phyloP scores from a whole-genome alignment of 352 stramenopile genomes.

The Phytophthora nicotianae region DNA sequence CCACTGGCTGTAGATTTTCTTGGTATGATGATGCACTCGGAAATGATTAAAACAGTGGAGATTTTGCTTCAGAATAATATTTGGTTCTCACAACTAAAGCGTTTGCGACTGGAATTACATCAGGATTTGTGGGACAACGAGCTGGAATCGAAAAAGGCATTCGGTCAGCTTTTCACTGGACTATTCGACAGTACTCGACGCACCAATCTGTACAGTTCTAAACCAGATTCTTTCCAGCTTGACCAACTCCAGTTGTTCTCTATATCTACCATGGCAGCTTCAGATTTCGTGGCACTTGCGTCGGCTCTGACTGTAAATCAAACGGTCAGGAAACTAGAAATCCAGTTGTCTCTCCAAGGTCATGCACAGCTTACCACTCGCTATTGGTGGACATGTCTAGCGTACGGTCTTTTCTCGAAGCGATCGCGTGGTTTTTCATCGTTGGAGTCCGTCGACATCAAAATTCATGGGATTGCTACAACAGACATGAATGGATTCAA shows the following conservation, averaged over 20 bases:
- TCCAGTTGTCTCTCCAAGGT: not conserved
- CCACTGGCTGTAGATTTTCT: slow-evolving; percentile 8
- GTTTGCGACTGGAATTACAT: slow-evolving; percentile 7
- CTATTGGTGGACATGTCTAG: slow-evolving; percentile 17
- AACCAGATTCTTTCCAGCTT: not conserved
- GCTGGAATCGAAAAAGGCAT: not conserved
- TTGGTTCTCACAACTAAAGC: slow-evolving; percentile 11
- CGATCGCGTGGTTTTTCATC: not conserved
- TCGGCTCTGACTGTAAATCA: slow-evolving; percentile 2
- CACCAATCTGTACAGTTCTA: not conserved
- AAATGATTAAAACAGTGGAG: slow-evolving; percentile 3
- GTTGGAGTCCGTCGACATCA: slow-evolving; percentile 1
- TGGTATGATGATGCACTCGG: not conserved
- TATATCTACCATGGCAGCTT: not conserved
- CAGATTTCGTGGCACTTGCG: not conserved
- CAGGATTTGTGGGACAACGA: slow-evolving; percentile 1
- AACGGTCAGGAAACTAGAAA: not conserved
- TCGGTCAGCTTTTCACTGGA: slow-evolving; percentile 8
- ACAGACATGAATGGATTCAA: slow-evolving; percentile 4
- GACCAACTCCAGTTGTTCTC: not conserved
- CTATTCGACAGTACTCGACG: slow-evolving; percentile 10
- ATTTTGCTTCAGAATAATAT: slow-evolving; percentile 5
- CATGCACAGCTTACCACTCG: not conserved
- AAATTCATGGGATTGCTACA: not conserved
- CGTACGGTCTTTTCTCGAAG: slow-evolving; percentile 19